Base-by-base conservation (phyloP, 2,329 filamentous ascomycete species). In the Hymenoscyphus occultus region DNA sequence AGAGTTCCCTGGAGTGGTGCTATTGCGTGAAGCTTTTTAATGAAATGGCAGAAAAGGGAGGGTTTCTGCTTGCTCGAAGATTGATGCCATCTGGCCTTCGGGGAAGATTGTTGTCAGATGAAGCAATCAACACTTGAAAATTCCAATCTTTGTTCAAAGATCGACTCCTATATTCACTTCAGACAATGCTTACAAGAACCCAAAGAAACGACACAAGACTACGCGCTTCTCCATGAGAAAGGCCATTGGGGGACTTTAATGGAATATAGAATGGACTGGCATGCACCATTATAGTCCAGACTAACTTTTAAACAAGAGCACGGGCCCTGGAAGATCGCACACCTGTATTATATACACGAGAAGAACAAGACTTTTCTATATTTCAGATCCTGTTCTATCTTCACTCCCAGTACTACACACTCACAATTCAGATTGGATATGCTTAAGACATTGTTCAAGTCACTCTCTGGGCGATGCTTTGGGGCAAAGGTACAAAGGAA, bases 21-120 rank as follows among this genome's bases (percentile, higher is more conserved):
- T 69, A 68, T 58, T 56, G 67, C 31, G 28, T 60, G 9, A 62
- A 42, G 35, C 45, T 45, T 2, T 64, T 69, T 28, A 59, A 51
- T 12, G 61, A 66, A 39, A 64, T 69, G 60, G 66, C 68, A 6
- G 64, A 65, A 10, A 59, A 63, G 1, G 66, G 68, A 6, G 68
- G 68, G 3, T 69, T 66, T 60, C 56, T 65, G 31, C 31, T 68
- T 31, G 62, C 64, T 59, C 64, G 66, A 12, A 56, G 61, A 9
- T 60, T 68, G 48, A 65, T 64, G 62, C 61, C 61, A 12, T 10
- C 42, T 28, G 66, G 66, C 4, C 31, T 64, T 22, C 56, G 45
- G 13, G 64, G 66, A 39, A 65, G 64, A 51, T 42, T 63, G 39
- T 16, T 63, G 16, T 42, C 45, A 48, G 58, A 56, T 16, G 57